A percentile compares a stretch with the other conserved stretches of the same genome.
phyloP scores from a whole-genome alignment of 768 basidiomycete genomes.

The Neoboletus magnificus region DNA sequence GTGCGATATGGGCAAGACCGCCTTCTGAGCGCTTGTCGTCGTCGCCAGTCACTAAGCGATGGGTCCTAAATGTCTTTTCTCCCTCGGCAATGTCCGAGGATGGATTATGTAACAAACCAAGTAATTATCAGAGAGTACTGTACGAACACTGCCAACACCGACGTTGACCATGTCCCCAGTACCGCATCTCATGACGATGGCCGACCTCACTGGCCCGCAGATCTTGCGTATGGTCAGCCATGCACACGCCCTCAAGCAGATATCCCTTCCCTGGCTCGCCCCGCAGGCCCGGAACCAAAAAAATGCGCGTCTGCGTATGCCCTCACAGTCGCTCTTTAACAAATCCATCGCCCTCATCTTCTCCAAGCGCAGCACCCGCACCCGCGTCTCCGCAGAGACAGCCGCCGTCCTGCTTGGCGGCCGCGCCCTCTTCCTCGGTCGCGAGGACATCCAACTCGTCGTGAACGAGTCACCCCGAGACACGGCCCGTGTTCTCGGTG shows the following conservation, averaged over 20 bases:
- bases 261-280: conserved; percentile 62
- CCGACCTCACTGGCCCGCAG: conserved; percentile 77
- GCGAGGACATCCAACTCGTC: conserved; percentile 90
- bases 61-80: neutral
- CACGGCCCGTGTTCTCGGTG: conserved; percentile 82
- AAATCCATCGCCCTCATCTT: conserved; percentile 90
- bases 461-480: conserved; percentile 90
- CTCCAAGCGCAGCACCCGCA: conserved; percentile 90
- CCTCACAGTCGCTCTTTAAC: conserved; percentile 71
- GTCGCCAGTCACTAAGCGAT: neutral
- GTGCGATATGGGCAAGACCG: neutral
- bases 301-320: conserved; percentile 47
- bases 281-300: conserved; percentile 40
- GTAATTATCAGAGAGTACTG: no score
- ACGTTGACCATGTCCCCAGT: conserved; percentile 25
- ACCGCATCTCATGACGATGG: conserved; percentile 84
- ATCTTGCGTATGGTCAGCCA: conserved; percentile 64
- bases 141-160: neutral
- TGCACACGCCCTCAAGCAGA: conserved; percentile 61
- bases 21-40: conserved; percentile 6
- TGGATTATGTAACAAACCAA: conserved; percentile 4
- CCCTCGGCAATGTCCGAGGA: conserved; percentile 8
- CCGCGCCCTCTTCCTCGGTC: conserved; percentile 83
- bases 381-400: conserved; percentile 86
- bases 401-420: conserved; percentile 78